Conservation (phyloP, 1,139 yeast genomes). For the Geotrichum histeridarum region DNA sequence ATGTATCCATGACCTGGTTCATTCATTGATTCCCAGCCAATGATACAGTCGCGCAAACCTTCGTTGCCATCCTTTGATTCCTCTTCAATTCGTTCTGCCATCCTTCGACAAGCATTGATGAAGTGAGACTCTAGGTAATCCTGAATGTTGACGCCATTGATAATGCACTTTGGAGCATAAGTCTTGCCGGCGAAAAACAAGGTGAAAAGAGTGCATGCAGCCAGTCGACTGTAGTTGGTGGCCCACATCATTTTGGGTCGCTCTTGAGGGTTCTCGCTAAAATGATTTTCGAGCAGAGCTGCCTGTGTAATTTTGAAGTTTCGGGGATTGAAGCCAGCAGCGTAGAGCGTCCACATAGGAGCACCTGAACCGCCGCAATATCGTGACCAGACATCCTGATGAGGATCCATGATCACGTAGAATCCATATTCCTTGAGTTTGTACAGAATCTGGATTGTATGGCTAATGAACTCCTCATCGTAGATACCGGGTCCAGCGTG, state of each 20-base stretch:
- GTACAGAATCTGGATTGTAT: slow-evolving; percentile 56
- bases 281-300: slow-evolving; percentile 58
- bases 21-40: slow-evolving; percentile 83
- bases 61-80: slow-evolving; percentile 46
- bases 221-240: slow-evolving; percentile 71
- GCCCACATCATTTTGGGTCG: slow-evolving; percentile 75
- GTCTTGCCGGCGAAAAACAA: slow-evolving; percentile 70
- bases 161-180: slow-evolving; percentile 63
- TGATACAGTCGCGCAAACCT: slow-evolving; percentile 47
- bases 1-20: slow-evolving; percentile 59
- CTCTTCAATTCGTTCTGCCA: slow-evolving; percentile 51
- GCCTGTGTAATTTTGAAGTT: slow-evolving; percentile 64
- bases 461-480: slow-evolving; percentile 72
- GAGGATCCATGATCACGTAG: slow-evolving; percentile 78
- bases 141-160: slow-evolving; percentile 73
- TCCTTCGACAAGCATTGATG: slow-evolving; percentile 49
- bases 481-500: slow-evolving; percentile 81
- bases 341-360: slow-evolving; percentile 84
- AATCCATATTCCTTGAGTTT: slow-evolving; percentile 60
- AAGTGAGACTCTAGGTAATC: slow-evolving; percentile 66
- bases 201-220: slow-evolving; percentile 76
- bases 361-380: slow-evolving; percentile 89
- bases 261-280: slow-evolving; percentile 41
- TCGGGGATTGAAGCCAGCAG: slow-evolving; percentile 75
- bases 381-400: slow-evolving; percentile 91